Percentiles rank a stretch among this genome's conserved stretches.
Evolutionary conservation across 73 alveolate genomes (phyloP).

Genomic region (Stentor coeruleus): DNA sequence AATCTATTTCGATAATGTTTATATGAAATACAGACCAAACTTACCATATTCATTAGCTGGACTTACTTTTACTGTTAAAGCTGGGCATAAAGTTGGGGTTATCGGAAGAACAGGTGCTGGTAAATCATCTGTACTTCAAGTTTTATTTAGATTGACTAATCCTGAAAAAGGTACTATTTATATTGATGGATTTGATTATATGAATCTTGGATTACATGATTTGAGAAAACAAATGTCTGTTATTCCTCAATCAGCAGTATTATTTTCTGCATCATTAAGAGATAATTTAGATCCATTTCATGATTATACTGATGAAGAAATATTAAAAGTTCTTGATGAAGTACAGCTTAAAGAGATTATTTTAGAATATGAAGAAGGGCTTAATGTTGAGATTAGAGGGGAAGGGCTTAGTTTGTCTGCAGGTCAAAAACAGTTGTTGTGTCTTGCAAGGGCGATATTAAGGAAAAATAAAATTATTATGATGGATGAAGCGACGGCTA

Average conservation of each 20-base stretch:
- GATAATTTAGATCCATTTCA: conserved; percentile 49
- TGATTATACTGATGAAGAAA: conserved; percentile 32
- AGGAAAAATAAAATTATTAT: conserved; percentile 31
- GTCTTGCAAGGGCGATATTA: conserved; percentile 27
- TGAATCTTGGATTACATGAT: conserved; percentile 52
- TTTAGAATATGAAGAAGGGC: neutral
- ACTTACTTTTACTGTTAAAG: conserved; percentile 45
- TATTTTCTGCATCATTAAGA: conserved; percentile 40
- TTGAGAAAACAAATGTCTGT: conserved; percentile 58
- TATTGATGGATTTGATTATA: conserved; percentile 68
- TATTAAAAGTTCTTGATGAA: neutral
- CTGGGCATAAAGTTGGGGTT: conserved; percentile 66
- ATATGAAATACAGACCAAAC: conserved; percentile 67
- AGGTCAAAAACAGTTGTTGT: conserved; percentile 37
- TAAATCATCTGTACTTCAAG: conserved; percentile 70
- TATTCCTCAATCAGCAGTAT: conserved; percentile 44
- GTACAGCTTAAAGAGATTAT: neutral
- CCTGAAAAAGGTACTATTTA: conserved; percentile 61
- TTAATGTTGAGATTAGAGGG: neutral
- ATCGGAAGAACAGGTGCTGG: conserved; percentile 88
- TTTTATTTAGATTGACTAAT: conserved; percentile 48
- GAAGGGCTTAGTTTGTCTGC: conserved; percentile 24
- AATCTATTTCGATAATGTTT: conserved; percentile 51
- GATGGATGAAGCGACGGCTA: conserved; percentile 59
- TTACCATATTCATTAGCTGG: conserved; percentile 40